These are phyloP conservation scores for Claviceps lovelessii DNA, from an alignment of 2,329 filamentous ascomycete species.

Conservation along the genomic window DNA sequence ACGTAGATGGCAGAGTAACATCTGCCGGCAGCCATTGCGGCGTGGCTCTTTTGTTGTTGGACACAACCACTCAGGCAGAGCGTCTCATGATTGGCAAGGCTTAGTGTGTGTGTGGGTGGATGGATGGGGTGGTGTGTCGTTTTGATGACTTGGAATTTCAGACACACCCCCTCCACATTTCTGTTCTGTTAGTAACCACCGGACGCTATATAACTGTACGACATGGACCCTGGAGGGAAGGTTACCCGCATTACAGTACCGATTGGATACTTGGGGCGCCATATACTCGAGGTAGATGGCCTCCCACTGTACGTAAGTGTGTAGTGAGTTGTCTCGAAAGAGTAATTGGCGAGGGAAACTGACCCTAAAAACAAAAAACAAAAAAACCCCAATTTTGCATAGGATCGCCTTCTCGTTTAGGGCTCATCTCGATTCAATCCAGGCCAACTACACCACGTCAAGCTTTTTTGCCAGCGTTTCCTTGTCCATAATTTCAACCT, in stretches of 20 bases:
- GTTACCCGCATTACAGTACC: background rate
- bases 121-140: background rate
- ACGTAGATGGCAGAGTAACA: background rate
- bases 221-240: background rate
- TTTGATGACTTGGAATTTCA: background rate
- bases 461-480: constrained; percentile 18
- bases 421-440: background rate
- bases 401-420: background rate
- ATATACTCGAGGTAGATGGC: background rate
- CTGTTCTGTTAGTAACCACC: background rate
- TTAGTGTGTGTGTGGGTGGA: background rate
- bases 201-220: background rate
- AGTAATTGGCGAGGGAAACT: background rate
- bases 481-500: constrained; percentile 17
- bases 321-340: background rate
- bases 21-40: background rate
- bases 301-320: too few species aligned
- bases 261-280: background rate
- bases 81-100: background rate
- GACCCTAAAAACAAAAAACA: background rate
- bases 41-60: background rate
- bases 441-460: constrained; percentile 5
- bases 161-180: background rate
- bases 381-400: background rate
- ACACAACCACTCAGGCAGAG: background rate